Base-by-base conservation (phyloP, 768 basidiomycete species). In the Amanita polypyramis region DNA sequence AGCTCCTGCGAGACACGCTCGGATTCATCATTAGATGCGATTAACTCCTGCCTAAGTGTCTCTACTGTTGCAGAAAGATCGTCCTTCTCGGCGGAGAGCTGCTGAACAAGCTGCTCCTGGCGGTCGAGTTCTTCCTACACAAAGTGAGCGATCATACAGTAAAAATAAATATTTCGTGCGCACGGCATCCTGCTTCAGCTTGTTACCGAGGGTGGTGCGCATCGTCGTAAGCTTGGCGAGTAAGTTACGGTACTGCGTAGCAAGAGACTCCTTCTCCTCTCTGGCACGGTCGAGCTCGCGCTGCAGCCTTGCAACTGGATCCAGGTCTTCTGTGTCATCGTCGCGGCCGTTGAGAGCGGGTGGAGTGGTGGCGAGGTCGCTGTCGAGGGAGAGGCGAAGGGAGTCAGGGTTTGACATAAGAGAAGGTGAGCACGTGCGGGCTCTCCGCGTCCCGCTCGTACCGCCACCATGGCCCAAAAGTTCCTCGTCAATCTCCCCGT, bases 61-160 rank as follows among this genome's bases (percentile, higher is more conserved):
- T 85, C 80, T 23, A 96, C 67, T 0, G 90, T 88, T 25, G 64
- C 59, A 6, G 68, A 61, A 12, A 93, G 70, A 57, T 89, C 82
- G 5, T 88, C 83, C 58, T 84, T 88, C 59, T 91, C 81, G 2
- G 75, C 77, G 2, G 77, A 81, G 21, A 99, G 67, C 51, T 82
- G 78, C 50, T 86, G 85, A 29, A 96, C 76, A 30, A 83, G 73
- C 55, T 87, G 82, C 60, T 93, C 93, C 52, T 90, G 75, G 53
- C 92, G 76, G 72, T 98, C 96, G 36, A 99, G 83, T 74, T 98
- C 96, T 80, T 98, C 96, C 95, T 99, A 70, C 47, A 55, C 58
- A 55, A 50, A 54, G 51, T 54, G 32, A 49, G 45, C 10, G 14
- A 21, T 50, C 9, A 34, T 19, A 51, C 34, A 20, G 4, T n/a